Base-by-base conservation (phyloP, 495 filamentous ascomycete genomes). In the Aspergillus heteromorphus region DNA sequence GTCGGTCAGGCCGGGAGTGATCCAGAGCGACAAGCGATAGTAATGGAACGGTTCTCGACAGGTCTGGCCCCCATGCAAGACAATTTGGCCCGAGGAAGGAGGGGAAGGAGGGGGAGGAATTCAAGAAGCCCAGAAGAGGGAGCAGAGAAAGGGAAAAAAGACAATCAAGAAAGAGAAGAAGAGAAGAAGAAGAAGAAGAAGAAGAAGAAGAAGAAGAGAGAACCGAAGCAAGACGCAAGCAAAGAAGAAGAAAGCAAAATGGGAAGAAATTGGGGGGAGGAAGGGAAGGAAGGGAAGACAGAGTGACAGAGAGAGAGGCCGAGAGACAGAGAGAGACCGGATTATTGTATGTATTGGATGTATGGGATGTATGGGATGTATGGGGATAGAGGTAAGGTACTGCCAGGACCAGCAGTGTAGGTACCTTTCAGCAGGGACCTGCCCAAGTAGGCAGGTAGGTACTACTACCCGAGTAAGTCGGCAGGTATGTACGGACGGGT, bases 21-120 rank as follows among this genome's bases (percentile, higher is more conserved):
- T 55, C 62, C 59, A 67, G 62, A 58, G 55, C 53, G 30, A 62
- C 60, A 63, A 68, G 65, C 61, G 63, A 68, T 48, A 51, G 65
- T 62, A 65, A 66, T 57, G 54, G 61, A 69, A 60, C 42, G 43
- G 54, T 51, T 60, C 31, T 52, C 52, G 53, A 38, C 38, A 40
- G 49, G 53, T 43, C 50, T 55, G 60, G 53, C 42, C 58, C 53
- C 58, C 53, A 53, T 52, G 43, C 48, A 40, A 55, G 50, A 25
- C 51, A 43, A 59, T 23, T 43, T 53, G 53, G 41, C 60, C 50
- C 18, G 38, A 45, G 27, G 53, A 47, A 48, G 36, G 34, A 45
- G 55, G 54, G 40, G 52, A 51, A 51, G 57, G 59, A 54, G 54
- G 45, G 43, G 48, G 41, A 45, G n/a, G n/a, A n/a, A n/a, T n/a